Base-by-base conservation (phyloP, 176 grass and related monocot genomes). In the Pontederia crassipes region DNA sequence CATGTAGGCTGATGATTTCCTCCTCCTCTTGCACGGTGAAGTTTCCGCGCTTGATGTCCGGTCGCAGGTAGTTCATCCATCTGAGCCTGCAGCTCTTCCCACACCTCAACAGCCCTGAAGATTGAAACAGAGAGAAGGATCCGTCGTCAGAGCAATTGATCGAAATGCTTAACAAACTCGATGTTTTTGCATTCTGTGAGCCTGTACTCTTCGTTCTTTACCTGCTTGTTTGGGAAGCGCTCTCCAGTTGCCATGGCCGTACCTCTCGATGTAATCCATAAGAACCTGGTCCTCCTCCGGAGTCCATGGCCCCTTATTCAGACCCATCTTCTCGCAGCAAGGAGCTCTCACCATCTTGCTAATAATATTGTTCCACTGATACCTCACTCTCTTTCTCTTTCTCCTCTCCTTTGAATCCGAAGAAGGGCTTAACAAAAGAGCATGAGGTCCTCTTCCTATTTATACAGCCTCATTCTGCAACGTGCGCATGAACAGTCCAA, bases 41-140 rank as follows among this genome's bases (percentile, higher is more conserved):
- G 51, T 54, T 54, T 54, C 51, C 51, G 6, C 51, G 51, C n/a
- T 54, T 54, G 51, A 54, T 54, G 51, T 54, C 51, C 51, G 51
- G 51, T 6, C 51, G 51, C 14, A 54, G 51, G 51, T 54, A 54
- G 51, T 54, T 54, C 51, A 54, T 54, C 51, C 51, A 54, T 16
- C 51, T 12, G 51, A 54, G 51, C 8, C 51, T 54, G 51, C 51
- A 54, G n/a, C 51, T 54, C 51, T 54, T 54, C 51, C 51, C 51
- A 8, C 51, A 54, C 51, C 51, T 54, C 51, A 54, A 17, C 12
- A 54, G 51, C 51, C 51, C 51, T 54, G 51, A 52, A 5, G 14
- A 52, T 24, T 24, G 20, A 24, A 24, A 24, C 11, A 9, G 9
- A 13, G 15, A n/a, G 12, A 52, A n/a, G 4, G 4, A 6, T 16